These are phyloP conservation scores for Stephania yunnanensis DNA, from an alignment of 164 flowering plant species.

Conservation along the genomic window DNA sequence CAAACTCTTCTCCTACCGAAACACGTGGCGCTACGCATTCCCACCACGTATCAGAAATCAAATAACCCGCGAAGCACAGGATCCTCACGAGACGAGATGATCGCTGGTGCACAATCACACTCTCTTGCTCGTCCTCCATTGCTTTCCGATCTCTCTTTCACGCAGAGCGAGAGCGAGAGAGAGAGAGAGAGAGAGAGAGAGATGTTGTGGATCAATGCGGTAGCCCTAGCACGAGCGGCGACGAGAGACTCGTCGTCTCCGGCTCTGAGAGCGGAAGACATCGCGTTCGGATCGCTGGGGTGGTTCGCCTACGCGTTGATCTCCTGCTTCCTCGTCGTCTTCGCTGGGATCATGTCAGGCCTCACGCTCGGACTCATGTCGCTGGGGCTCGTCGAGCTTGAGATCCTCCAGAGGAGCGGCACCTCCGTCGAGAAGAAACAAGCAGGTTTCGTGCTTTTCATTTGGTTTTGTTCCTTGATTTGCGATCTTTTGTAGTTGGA, in stretches of 20 bases:
- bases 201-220: conserved; percentile 11
- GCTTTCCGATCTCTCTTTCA: too few relatives aligned
- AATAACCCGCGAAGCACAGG: not conserved
- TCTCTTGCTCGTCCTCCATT: too few relatives aligned
- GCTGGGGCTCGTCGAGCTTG: conserved; percentile 42
- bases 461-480: not conserved
- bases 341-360: conserved; percentile 49
- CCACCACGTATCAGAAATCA: not conserved
- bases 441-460: conserved; percentile 23
- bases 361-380: conserved; percentile 44
- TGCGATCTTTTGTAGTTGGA: not conserved
- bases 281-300: conserved; percentile 24
- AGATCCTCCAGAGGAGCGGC: conserved; percentile 42
- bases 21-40: not conserved
- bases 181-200: not conserved
- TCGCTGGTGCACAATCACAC: not conserved
- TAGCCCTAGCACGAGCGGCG: conserved; percentile 25
- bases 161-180: too few relatives aligned
- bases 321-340: conserved; percentile 34
- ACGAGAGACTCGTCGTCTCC: conserved; percentile 12
- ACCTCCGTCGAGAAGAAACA: conserved; percentile 39
- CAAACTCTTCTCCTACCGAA: not conserved
- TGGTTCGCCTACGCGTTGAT: conserved; percentile 34
- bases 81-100: not conserved
- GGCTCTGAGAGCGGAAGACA: conserved; percentile 13